Percentiles rank a stretch among this genome's conserved stretches.
Conservation (phyloP, 176 grass and related monocot genomes). For the Poa annua region DNA sequence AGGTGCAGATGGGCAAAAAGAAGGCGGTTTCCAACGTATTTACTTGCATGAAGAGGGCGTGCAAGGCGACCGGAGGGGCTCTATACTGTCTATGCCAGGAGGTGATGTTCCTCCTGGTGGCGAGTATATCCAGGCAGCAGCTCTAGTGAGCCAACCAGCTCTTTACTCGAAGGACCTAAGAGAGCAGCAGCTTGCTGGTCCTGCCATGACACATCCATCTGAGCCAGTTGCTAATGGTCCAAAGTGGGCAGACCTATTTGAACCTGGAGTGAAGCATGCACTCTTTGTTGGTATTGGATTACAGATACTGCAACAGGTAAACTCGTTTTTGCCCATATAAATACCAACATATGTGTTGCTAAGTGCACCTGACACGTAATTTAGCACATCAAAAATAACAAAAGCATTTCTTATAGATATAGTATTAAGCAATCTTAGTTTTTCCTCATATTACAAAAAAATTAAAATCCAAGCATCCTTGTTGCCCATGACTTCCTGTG, state of each 20-base stretch:
- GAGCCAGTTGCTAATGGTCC: slow-evolving; percentile 64
- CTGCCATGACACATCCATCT: slow-evolving; percentile 90
- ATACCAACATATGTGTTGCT: neutral
- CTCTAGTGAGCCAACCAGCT: slow-evolving; percentile 90
- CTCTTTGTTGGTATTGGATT: slow-evolving; percentile 86
- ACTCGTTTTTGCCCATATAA: slow-evolving; percentile 19
- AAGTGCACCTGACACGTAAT: slow-evolving; percentile 9
- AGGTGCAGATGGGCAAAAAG: slow-evolving; percentile 68
- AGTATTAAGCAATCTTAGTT: neutral
- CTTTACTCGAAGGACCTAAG: slow-evolving; percentile 79
- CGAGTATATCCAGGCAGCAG: slow-evolving; percentile 91
- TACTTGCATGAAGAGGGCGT: slow-evolving; percentile 93
- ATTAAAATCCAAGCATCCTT: slow-evolving; percentile 3
- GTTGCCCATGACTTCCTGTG: neutral
- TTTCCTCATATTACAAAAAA: neutral
- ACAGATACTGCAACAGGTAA: slow-evolving; percentile 96
- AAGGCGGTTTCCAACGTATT: slow-evolving; percentile 92
- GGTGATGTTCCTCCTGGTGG: slow-evolving; percentile 63
- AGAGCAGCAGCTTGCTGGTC: slow-evolving; percentile 73
- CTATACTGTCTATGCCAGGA: slow-evolving; percentile 76
- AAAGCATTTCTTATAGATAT: neutral
- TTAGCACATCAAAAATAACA: neutral
- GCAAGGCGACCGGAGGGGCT: slow-evolving; percentile 62
- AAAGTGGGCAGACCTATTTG: slow-evolving; percentile 75
- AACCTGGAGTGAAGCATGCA: slow-evolving; percentile 90